phyloP scores from a whole-genome alignment of 1,284 basidiomycete species.

The Trichosporon inkin region DNA sequence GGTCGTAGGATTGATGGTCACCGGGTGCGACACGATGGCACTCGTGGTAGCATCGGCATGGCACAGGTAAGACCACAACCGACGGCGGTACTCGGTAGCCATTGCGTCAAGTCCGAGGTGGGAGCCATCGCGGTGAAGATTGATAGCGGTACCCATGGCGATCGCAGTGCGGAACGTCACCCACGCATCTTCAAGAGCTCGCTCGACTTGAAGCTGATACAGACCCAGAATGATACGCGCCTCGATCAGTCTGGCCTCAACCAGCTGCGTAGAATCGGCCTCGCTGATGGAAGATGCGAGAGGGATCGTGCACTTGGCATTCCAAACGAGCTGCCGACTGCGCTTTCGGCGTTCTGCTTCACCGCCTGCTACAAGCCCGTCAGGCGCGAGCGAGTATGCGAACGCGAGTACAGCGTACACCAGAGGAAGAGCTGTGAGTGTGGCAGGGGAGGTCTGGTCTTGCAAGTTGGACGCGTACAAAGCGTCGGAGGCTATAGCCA shows the following conservation, averaged over 20 bases:
- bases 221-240: conserved; percentile 69
- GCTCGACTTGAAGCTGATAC: conserved; percentile 56
- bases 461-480: conserved; percentile 55
- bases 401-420: conserved; percentile 87
- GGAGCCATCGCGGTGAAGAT: conserved; percentile 81
- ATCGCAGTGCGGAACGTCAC: conserved; percentile 85
- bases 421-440: conserved; percentile 60
- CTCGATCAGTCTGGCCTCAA: conserved; percentile 68
- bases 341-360: conserved; percentile 64
- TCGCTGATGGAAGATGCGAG: conserved; percentile 67
- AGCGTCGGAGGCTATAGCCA: conserved; percentile 60
- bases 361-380: conserved; percentile 49
- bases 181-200: conserved; percentile 69
- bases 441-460: conserved; percentile 15
- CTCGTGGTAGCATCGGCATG: conserved; percentile 83
- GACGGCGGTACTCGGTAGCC: conserved; percentile 78
- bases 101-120: conserved; percentile 61
- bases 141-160: conserved; percentile 82
- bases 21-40: conserved; percentile 81
- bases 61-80: conserved; percentile 89
- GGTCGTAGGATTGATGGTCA: conserved; percentile 52
- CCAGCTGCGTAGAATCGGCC: conserved; percentile 80
- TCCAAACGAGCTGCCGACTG: conserved; percentile 83
- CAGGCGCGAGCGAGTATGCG: conserved; percentile 76
- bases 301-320: conserved; percentile 33